phyloP scores from a whole-genome alignment of 345 rosid species.

The Durio zibethinus region DNA sequence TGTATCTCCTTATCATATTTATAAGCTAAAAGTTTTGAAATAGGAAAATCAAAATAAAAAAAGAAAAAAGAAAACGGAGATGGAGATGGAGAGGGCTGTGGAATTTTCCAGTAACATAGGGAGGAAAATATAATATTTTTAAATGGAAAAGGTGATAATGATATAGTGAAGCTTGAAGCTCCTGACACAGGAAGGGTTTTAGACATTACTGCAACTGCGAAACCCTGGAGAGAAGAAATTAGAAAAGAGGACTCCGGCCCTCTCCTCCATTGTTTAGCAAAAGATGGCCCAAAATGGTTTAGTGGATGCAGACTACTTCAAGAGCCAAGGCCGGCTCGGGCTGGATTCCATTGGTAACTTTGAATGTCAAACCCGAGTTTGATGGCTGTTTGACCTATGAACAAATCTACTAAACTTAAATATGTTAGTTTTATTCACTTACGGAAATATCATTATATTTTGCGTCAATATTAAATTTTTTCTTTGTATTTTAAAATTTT shows the following conservation, averaged over 20 bases:
- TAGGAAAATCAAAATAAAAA: background rate
- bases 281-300: background rate
- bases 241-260: background rate
- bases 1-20: constrained; percentile 47
- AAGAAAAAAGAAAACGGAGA: background rate
- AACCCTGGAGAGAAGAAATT: background rate
- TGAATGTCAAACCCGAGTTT: too few species aligned
- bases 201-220: background rate
- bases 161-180: background rate
- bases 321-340: background rate
- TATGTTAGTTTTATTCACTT: too few species aligned
- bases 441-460: too few species aligned
- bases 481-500: too few species aligned
- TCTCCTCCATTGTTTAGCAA: background rate
- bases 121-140: background rate
- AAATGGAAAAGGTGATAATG: background rate
- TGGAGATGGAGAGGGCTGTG: background rate
- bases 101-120: background rate
- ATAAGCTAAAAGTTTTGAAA: background rate
- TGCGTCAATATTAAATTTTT: too few species aligned
- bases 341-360: too few species aligned
- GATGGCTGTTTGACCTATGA: too few species aligned
- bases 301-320: background rate
- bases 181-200: background rate
- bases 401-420: too few species aligned